Base-by-base conservation (phyloP, 2,329 filamentous ascomycete species). In the Gremmenia infestans region DNA sequence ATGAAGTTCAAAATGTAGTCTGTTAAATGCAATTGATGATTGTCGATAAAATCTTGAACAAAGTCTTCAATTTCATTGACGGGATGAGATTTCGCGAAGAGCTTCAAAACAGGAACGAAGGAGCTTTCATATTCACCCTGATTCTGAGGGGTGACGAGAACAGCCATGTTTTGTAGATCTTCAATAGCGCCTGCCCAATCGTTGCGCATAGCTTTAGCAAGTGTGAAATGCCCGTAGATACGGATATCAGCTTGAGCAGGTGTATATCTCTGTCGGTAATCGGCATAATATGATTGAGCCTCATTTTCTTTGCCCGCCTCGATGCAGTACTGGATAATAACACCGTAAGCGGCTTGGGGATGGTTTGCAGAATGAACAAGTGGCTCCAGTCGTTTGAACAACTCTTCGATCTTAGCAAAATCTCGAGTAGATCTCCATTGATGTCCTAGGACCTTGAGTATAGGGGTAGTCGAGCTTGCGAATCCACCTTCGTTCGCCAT, bases 201-300 rank as follows among this genome's bases (percentile, higher is more conserved):
- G 8, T 53, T 54, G 19, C 57, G 62, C 56, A 63, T 62, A 12
- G 68, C 69, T 35, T 66, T 67, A 7, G 63, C 63, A 22, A 66
- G 60, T n/a, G 67, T 67, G 47, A 70, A 65, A 49, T 69, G 65
- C 2, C 68, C 67, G 53, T 61, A 57, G 7, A 67, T 67, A n/a
- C 63, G 62, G 14, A 63, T 9, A 48, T 67, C 55, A 9, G 40
- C 43, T 19, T 57, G 49, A 4, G 23, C n/a, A 19, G 48, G 43
- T 25, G 47, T 23, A 23, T 61, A 53, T 2, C 45, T 39, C 15
- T 55, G 28, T 8, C 50, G 48, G 14, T 65, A 47, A 11, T 62
- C 47, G 1, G 58, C 48, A 48, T 64, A 60, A 43, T 70, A 69
- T 6, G 19, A 40, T 19, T 35, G 17, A 6, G 68, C 68, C 8